Base-by-base conservation (phyloP, 139 green algal species). In the Closterium sp. region DNA sequence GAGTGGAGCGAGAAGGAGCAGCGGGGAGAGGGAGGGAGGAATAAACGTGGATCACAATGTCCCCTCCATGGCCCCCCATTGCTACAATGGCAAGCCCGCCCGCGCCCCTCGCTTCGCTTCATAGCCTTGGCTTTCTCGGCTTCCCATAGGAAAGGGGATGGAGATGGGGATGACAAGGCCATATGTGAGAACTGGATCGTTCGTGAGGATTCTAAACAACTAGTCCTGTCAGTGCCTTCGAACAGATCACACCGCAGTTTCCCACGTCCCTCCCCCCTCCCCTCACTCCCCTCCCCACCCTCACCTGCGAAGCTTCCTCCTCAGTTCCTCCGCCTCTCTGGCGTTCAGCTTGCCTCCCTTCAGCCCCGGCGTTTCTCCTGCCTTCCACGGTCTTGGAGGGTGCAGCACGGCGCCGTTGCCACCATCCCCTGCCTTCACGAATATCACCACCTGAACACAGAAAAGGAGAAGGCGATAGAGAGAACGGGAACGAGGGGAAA, bases 361-460 rank as follows among this genome's bases (percentile, higher is more conserved):
- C 43, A 69, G 43, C 8, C 43, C 43, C 21, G 43, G 43, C 43
- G 43, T 69, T 16, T 69, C 89, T 2, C 84, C 64, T 4, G 89
- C 43, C 25, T 33, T 88, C 25, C 30, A 88, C 0, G 89, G 66
- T 21, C 89, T 66, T 25, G 90, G 85, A 28, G 87, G 33, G 33
- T 91, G 83, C 28, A 93, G 38, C 25, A 93, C 34, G 1, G 90
- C 86, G 4, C 90, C 90, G 7, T 92, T 91, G 3, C 90, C 90
- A 19, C 90, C 90, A 92, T 93, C 55, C 4, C 90, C 90, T 33
- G 55, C 86, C 5, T 64, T 30, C 30, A 93, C 90, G 6, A 31
- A 34, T 35, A 93, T 93, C 5, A 87, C 31, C 43, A 93, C 90
- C 87, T 93, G 90, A 64, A 92, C 87, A 16, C 93, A 93, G 64